Percentiles rank a stretch among this genome's conserved stretches.
These are phyloP conservation scores for Pythium vanterpoolii DNA, from an alignment of 352 stramenopile species.

Conservation along the genomic window DNA sequence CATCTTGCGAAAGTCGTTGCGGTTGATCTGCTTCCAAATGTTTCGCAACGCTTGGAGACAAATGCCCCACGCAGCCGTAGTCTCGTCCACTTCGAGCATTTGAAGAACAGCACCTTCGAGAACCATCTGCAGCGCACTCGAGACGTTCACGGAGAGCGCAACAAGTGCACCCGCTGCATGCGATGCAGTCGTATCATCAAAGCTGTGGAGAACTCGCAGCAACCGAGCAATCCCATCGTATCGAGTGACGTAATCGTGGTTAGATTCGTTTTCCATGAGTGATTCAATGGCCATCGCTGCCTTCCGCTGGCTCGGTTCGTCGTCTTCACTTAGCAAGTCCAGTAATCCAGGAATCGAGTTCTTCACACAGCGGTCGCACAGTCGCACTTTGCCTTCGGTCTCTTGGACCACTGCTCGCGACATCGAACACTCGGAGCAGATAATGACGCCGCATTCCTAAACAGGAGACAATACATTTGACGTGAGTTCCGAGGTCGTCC, in stretches of 20 bases:
- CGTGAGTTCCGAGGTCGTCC: not conserved
- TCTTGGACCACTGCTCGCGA: slow-evolving; percentile 83
- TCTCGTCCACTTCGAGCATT: slow-evolving; percentile 86
- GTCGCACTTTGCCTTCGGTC: slow-evolving; percentile 64
- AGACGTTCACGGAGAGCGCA: slow-evolving; percentile 71
- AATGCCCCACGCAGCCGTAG: slow-evolving; percentile 68
- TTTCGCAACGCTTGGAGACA: slow-evolving; percentile 81
- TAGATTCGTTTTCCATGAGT: slow-evolving; percentile 79
- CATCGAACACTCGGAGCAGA: slow-evolving; percentile 84
- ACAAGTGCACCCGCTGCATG: slow-evolving; percentile 76
- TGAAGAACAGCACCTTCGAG: slow-evolving; percentile 85
- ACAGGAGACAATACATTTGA: not conserved
- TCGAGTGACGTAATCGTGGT: slow-evolving; percentile 84
- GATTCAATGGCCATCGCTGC: slow-evolving; percentile 77
- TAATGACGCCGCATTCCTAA: slow-evolving; percentile 85
- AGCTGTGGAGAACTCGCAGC: slow-evolving; percentile 65
- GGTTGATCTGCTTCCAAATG: slow-evolving; percentile 89
- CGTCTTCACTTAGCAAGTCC: slow-evolving; percentile 41
- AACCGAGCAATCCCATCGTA: slow-evolving; percentile 67
- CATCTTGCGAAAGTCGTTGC: slow-evolving; percentile 82
- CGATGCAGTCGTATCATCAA: slow-evolving; percentile 59
- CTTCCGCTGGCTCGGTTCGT: slow-evolving; percentile 59
- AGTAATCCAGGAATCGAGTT: slow-evolving; percentile 73
- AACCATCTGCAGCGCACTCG: slow-evolving; percentile 83
- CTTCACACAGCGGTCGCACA: slow-evolving; percentile 85